Evolutionary conservation across 768 basidiomycete species (phyloP).

Genomic region (Paxillus rubicundulus): DNA sequence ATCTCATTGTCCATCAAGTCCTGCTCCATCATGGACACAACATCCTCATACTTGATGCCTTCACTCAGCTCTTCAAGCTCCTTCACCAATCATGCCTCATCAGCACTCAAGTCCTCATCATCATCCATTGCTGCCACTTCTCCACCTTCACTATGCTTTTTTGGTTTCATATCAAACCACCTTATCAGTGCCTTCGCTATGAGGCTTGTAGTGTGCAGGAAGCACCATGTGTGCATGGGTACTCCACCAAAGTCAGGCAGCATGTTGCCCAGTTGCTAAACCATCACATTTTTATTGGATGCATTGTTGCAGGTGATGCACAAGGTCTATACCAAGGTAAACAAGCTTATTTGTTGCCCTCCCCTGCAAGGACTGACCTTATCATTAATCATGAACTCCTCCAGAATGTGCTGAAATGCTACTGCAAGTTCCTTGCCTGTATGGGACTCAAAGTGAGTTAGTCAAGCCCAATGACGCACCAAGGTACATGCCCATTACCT

Average conservation of each 20-base stretch:
- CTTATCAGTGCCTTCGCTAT: constrained; percentile 32
- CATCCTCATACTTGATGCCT: no score
- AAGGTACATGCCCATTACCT: no score
- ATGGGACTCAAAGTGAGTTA: background rate
- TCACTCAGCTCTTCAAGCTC: no score
- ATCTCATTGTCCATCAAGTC: no score
- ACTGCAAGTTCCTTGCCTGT: constrained; percentile 17
- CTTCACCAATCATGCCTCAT: no score
- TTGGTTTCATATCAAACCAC: constrained; percentile 32
- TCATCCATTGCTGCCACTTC: no score
- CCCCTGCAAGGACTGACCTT: constrained; percentile 15
- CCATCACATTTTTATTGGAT: constrained; percentile 25
- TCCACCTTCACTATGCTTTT: background rate
- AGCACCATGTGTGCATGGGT: constrained; percentile 24
- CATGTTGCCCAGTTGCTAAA: constrained; percentile 10
- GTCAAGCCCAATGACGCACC: no score
- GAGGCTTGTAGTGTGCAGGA: constrained; percentile 22
- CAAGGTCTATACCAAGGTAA: constrained; percentile 17
- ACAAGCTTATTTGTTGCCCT: background rate
- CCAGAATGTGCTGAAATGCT: constrained; percentile 21
- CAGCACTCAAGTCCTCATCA: no score
- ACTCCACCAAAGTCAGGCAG: constrained; percentile 23
- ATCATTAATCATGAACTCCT: constrained; percentile 24
- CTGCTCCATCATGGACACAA: no score
- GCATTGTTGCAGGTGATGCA: constrained; percentile 21